These are phyloP conservation scores for Flaveria brownii DNA, from an alignment of 129 eudicot species.

Conservation along the genomic window DNA sequence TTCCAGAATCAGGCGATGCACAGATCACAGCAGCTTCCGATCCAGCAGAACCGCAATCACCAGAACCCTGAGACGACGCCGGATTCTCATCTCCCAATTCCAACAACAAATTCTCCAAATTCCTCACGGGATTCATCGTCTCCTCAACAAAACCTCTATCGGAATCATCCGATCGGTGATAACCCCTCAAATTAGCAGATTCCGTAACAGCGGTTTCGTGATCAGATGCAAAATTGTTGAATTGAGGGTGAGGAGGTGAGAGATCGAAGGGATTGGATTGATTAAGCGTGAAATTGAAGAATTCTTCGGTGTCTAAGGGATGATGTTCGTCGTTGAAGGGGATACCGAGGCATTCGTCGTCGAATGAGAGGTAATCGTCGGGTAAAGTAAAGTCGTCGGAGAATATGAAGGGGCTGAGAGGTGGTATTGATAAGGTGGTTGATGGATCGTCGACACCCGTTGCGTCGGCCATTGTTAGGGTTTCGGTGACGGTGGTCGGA, in stretches of 20 bases:
- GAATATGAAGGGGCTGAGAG: conserved; percentile 35
- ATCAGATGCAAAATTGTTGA: conserved; percentile 16
- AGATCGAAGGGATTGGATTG: conserved; percentile 18
- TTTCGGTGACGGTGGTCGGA: conserved; percentile 23
- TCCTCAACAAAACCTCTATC: conserved; percentile 12
- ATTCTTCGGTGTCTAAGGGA: conserved; percentile 44
- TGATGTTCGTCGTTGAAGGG: conserved; percentile 56
- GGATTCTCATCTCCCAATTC: conserved; percentile 33
- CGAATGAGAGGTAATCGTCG: conserved; percentile 34
- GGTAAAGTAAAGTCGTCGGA: conserved; percentile 35
- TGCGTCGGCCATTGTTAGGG: conserved; percentile 50
- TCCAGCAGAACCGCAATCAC: conserved; percentile 42
- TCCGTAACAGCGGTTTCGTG: conserved; percentile 25
- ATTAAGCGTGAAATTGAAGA: conserved; percentile 31
- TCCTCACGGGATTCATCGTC: neutral
- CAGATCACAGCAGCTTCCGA: conserved; percentile 39
- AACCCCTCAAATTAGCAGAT: neutral
- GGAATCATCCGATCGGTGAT: conserved; percentile 12
- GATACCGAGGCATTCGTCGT: conserved; percentile 48
- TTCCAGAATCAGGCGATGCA: conserved; percentile 40
- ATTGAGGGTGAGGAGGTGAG: conserved; percentile 29
- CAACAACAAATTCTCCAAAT: conserved; percentile 33
- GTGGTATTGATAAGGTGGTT: conserved; percentile 46
- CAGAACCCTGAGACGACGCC: conserved; percentile 65
- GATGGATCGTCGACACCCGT: conserved; percentile 34